A percentile compares a stretch with the other conserved stretches of the same genome.
Conservation (phyloP, 257 asterid genomes). For the Mitragyna speciosa region DNA sequence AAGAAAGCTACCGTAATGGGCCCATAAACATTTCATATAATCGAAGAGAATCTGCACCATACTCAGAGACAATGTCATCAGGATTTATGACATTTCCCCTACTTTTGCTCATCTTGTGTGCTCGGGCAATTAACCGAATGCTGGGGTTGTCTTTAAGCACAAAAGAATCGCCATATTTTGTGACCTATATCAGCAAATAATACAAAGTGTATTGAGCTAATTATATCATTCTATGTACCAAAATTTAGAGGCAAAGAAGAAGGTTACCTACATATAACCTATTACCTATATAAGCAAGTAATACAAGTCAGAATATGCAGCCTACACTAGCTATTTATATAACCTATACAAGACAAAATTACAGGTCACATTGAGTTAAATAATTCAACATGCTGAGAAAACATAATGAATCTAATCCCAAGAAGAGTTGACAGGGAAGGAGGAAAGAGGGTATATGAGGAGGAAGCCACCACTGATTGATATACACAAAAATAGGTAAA, state of each 20-base stretch:
- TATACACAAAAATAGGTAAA: not conserved
- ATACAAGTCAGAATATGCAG: no score
- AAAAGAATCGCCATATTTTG: constrained; percentile 75
- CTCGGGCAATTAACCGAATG: constrained; percentile 74
- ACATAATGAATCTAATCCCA: not conserved
- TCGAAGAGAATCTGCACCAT: constrained; percentile 97
- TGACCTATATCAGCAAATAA: constrained; percentile 51
- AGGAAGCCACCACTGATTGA: not conserved
- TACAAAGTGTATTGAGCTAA: not conserved
- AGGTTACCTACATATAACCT: not conserved
- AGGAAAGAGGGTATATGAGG: not conserved
- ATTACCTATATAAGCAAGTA: no score
- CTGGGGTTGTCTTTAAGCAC: constrained; percentile 73
- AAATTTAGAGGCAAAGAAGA: not conserved
- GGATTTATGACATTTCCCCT: constrained; percentile 97
- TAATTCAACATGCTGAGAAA: no score
- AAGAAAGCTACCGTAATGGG: constrained; percentile 70
- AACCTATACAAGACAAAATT: no score
- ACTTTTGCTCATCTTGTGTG: constrained; percentile 98
- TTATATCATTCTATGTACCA: not conserved
- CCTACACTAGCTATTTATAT: no score
- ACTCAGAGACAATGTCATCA: constrained; percentile 86
- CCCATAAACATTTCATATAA: constrained; percentile 99
- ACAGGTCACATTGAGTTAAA: not conserved
- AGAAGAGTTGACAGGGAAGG: not conserved